Conservation (phyloP, 2,329 filamentous ascomycete species). For the Penicillium hesseltinei region DNA sequence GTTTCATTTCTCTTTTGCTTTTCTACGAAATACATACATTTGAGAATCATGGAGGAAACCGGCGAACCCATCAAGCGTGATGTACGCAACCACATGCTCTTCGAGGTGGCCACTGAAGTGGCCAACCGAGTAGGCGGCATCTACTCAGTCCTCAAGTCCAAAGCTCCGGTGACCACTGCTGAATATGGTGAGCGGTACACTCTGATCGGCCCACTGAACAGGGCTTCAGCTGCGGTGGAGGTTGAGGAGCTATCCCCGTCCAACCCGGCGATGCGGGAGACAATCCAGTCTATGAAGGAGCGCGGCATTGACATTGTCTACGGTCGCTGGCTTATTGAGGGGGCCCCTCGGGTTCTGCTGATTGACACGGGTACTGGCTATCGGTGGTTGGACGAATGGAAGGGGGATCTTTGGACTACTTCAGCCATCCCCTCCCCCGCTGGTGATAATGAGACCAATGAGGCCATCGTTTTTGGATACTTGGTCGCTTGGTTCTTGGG, state of each 20-base stretch:
- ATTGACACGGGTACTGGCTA: conserved; percentile 96
- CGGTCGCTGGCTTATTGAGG: conserved; percentile 96
- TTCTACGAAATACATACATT: background rate
- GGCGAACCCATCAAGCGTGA: conserved; percentile 61
- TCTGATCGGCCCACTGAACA: conserved; percentile 90
- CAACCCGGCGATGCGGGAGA: conserved; percentile 72
- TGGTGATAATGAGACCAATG: conserved; percentile 91
- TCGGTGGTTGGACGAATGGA: conserved; percentile 91
- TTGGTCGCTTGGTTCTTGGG: conserved; percentile 97
- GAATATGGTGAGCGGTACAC: conserved; percentile 99
- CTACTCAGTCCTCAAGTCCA: conserved; percentile 98
- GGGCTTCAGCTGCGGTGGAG: conserved; percentile 91
- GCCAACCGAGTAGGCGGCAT: conserved; percentile 98
- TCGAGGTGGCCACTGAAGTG: conserved; percentile 95
- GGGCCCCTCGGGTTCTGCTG: conserved; percentile 86
- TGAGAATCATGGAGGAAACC: conserved; percentile 81
- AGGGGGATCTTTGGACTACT: conserved; percentile 88
- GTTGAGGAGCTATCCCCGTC: conserved; percentile 89
- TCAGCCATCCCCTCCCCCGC: conserved; percentile 92
- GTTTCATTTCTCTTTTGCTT: conserved; percentile 8
- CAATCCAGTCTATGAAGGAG: conserved; percentile 89
- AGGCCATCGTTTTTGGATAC: conserved; percentile 96
- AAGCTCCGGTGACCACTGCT: conserved; percentile 93
- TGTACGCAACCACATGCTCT: conserved; percentile 92
- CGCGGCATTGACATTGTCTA: conserved; percentile 88